A percentile compares a stretch with the other conserved stretches of the same genome.
Evolutionary conservation across 768 basidiomycete species (phyloP).

Genomic region (Serendipita sp.): DNA sequence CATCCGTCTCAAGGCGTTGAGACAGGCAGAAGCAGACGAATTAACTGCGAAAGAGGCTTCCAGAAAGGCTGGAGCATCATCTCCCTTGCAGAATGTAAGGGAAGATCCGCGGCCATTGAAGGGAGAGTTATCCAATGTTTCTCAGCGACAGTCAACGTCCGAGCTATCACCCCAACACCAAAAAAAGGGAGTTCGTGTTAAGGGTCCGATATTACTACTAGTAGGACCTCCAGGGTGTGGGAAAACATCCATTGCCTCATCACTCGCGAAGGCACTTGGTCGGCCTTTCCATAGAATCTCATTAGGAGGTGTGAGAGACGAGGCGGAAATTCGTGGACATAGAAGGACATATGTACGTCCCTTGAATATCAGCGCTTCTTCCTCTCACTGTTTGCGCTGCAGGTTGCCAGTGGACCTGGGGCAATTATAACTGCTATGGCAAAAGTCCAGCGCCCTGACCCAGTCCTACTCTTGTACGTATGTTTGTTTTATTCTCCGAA

Average conservation of each 20-base stretch:
- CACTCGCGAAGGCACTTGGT: slow-evolving; percentile 64
- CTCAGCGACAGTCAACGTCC: not conserved
- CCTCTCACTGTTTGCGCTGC: too few relatives aligned
- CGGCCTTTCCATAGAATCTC: slow-evolving; percentile 87
- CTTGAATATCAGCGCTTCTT: slow-evolving; percentile 15
- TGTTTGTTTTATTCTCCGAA: not conserved
- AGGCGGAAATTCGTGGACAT: slow-evolving; percentile 70
- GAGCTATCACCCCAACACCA: not conserved
- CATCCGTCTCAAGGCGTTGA: slow-evolving; percentile 34
- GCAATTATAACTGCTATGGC: slow-evolving; percentile 74
- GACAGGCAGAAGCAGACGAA: slow-evolving; percentile 21
- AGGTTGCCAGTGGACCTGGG: slow-evolving; percentile 65
- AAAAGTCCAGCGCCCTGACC: slow-evolving; percentile 65
- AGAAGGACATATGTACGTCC: slow-evolving; percentile 56
- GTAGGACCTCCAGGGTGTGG: slow-evolving; percentile 85
- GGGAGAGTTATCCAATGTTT: too few relatives aligned
- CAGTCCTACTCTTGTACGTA: slow-evolving; percentile 53
- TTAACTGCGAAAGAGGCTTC: slow-evolving; percentile 19
- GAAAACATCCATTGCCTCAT: slow-evolving; percentile 83
- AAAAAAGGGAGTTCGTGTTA: slow-evolving; percentile 12
- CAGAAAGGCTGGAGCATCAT: slow-evolving; percentile 17
- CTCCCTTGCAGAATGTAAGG: slow-evolving; percentile 13
- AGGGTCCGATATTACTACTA: slow-evolving; percentile 56
- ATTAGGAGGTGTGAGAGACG: slow-evolving; percentile 83
- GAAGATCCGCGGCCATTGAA: slow-evolving; percentile 9